Evolutionary conservation across 805 yeast genomes (phyloP).

Genomic region (Barnettozyma sucrosica): DNA sequence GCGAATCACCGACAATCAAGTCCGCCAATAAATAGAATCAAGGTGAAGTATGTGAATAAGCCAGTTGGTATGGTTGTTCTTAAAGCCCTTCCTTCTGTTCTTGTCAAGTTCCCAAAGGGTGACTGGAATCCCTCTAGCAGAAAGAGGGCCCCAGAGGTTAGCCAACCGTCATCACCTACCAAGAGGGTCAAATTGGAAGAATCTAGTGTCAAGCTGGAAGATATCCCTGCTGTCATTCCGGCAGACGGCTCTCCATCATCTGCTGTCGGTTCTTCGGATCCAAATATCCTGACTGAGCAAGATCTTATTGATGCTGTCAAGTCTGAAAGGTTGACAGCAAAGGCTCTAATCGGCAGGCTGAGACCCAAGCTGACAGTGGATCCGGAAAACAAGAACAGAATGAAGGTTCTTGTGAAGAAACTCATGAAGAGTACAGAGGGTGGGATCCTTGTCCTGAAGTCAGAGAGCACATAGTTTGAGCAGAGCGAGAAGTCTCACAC

Average conservation of each 20-base stretch:
- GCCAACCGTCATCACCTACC: constrained; percentile 14
- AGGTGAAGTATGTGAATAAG: constrained; percentile 40
- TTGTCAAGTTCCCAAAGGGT: constrained; percentile 67
- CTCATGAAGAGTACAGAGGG: constrained; percentile 42
- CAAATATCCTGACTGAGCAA: constrained; percentile 44
- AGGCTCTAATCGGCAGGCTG: constrained; percentile 54
- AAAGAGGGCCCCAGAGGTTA: constrained; percentile 28
- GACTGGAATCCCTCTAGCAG: constrained; percentile 72
- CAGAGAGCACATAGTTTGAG: neutral
- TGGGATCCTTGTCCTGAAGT: constrained; percentile 25
- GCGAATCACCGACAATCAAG: constrained; percentile 15
- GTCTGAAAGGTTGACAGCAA: constrained; percentile 42
- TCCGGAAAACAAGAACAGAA: constrained; percentile 54
- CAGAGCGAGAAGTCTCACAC: too few species aligned
- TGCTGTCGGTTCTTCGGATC: constrained; percentile 7
- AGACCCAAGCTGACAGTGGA: constrained; percentile 59
- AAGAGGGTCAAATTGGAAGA: constrained; percentile 38
- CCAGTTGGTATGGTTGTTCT: constrained; percentile 54
- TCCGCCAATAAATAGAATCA: constrained; percentile 28
- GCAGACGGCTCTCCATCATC: neutral
- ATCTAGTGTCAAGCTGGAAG: constrained; percentile 8
- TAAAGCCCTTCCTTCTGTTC: constrained; percentile 55
- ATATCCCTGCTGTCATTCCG: constrained; percentile 15
- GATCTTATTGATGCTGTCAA: constrained; percentile 65
- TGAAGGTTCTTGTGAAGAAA: constrained; percentile 53